Evolutionary conservation across 2,329 filamentous ascomycete genomes (phyloP), one percentile per base, ranked within the genome.

Genomic region (Aspergillus ruber): DNA sequence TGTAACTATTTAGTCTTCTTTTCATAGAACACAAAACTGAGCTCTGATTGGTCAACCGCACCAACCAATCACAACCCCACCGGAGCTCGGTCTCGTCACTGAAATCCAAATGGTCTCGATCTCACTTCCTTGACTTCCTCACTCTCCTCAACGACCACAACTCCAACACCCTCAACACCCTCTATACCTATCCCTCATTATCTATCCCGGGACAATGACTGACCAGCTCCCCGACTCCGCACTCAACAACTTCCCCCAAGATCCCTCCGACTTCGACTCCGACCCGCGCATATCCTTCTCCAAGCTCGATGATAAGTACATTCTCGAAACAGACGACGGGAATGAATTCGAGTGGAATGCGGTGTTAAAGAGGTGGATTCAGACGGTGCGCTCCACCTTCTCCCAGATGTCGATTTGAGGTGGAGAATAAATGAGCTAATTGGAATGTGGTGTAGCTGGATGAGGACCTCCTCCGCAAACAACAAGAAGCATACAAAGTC

Each of bases 231-330:
- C 56, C 15, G 51, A 44, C 43, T 49, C 56, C 44, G 44, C 55
- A n/a, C 45, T 50, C 33, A 55, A 52, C 49, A 63, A 55, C 45
- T 80, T 81, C 51, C 78, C 78, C 15, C 66, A 66, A 48, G 70
- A 88, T 48, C 76, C 79, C 12, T 76, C 80, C 48, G 79, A 86
- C 42, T 94, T 95, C 64, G 83, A 85, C 59, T 73, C 73, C 49
- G 90, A 95, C 64, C 80, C 87, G 23, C 86, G 90, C 57, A 87
- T 95, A 61, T 91, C 88, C 5, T 95, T 85, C 72, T 91, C 88
- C n/a, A 86, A 81, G 64, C 76, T 88, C 51, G 85, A 91, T 68
- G 78, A 82, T 62, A 91, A 89, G 64, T 91, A 85, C 72, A 81
- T 93, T 45, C 82, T 93, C 6, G 90, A 95, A 52, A 85, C 88